phyloP scores from a whole-genome alignment of 179 eudicot species.

The Silene noctiflora region DNA sequence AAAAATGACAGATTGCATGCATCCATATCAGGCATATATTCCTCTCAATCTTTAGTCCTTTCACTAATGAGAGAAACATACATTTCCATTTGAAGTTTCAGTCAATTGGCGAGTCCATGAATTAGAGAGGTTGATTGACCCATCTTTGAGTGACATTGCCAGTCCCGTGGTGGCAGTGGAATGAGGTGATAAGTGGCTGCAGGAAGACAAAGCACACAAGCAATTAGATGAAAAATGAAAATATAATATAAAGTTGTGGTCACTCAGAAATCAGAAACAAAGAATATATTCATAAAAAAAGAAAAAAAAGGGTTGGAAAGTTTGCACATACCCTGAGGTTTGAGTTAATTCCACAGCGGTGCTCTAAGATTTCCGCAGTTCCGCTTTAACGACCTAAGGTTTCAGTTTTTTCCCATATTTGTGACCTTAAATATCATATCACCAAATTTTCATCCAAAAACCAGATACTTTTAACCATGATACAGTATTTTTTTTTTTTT shows the following conservation, averaged over 20 bases:
- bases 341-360: no score
- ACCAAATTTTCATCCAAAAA: no score
- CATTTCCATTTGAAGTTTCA: slow-evolving; percentile 67
- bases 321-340: no score
- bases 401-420: no score
- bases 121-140: slow-evolving; percentile 86
- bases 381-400: no score
- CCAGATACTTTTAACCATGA: no score
- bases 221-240: slow-evolving; percentile 7
- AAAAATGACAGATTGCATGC: not conserved
- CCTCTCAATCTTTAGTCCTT: not conserved
- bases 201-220: slow-evolving; percentile 14
- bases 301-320: no score
- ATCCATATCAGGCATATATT: not conserved
- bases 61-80: slow-evolving; percentile 28
- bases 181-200: slow-evolving; percentile 74
- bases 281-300: not conserved
- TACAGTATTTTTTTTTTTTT: no score
- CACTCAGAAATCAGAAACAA: slow-evolving; percentile 5
- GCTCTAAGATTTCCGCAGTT: no score
- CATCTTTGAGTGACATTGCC: slow-evolving; percentile 74
- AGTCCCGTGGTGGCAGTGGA: slow-evolving; percentile 77
- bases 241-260: not conserved
- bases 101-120: slow-evolving; percentile 88
- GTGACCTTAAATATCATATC: no score